phyloP scores from a whole-genome alignment of 164 flowering plant species.

The Brasenia schreberi region DNA sequence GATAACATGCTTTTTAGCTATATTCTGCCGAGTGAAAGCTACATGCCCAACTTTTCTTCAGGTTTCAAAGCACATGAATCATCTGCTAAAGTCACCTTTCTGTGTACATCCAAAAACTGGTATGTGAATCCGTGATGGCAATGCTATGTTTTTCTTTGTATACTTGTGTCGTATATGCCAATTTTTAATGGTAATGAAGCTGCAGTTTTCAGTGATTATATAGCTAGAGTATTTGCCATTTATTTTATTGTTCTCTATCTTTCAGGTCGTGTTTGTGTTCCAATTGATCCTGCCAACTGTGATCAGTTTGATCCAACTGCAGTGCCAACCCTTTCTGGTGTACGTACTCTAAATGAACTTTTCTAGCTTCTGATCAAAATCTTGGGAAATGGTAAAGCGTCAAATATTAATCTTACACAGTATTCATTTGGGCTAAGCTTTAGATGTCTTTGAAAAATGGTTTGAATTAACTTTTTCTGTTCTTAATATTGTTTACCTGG shows the following conservation, averaged over 20 bases:
- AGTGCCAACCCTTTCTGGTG: conserved; percentile 85
- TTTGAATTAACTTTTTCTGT: too few relatives aligned
- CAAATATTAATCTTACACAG: too few relatives aligned
- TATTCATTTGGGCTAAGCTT: too few relatives aligned
- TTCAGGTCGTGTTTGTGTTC: conserved; percentile 90
- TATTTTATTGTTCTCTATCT: not conserved
- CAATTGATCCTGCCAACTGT: conserved; percentile 72
- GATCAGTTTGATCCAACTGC: conserved; percentile 87
- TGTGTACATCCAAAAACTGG: conserved; percentile 99
- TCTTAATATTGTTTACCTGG: too few relatives aligned
- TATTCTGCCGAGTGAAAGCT: conserved; percentile 2
- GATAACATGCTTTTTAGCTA: not conserved
- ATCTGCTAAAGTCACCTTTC: conserved; percentile 93
- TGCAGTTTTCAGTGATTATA: not conserved
- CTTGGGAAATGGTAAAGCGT: too few relatives aligned
- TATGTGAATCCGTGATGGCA: conserved; percentile 6
- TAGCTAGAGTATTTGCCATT: not conserved
- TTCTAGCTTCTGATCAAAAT: not conserved
- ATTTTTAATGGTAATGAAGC: not conserved
- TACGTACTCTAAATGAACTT: conserved; percentile 14
- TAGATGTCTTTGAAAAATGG: too few relatives aligned
- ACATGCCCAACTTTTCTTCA: conserved; percentile 12
- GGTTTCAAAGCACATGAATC: conserved; percentile 96
- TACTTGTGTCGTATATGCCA: not conserved
- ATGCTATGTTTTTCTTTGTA: not conserved